A percentile compares a stretch with the other conserved stretches of the same genome.
Conservation (phyloP, 371 early-diverging fungal species). For the Mycotypha africana region DNA sequence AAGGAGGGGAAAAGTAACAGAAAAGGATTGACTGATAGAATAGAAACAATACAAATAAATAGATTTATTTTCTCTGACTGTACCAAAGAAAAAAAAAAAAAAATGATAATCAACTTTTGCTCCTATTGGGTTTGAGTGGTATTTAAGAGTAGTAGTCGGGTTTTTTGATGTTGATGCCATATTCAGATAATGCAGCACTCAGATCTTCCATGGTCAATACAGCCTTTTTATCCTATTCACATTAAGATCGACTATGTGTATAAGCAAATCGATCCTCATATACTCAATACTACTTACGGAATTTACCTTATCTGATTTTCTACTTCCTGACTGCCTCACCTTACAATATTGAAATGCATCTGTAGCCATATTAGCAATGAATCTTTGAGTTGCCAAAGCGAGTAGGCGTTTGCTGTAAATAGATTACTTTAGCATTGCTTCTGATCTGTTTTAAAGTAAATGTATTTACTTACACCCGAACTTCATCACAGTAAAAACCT, state of each 20-base stretch:
- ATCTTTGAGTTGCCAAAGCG: slow-evolving; percentile 93
- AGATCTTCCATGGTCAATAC: slow-evolving; percentile 91
- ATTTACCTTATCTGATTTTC: slow-evolving; percentile 24
- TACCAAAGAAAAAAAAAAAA: no score
- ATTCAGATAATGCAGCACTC: slow-evolving; percentile 81
- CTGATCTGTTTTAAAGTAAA: no score
- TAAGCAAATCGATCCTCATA: not conserved
- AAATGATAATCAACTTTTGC: no score
- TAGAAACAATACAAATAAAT: no score
- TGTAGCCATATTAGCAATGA: slow-evolving; percentile 88
- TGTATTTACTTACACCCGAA: slow-evolving; percentile 60
- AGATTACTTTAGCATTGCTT: no score
- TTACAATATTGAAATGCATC: slow-evolving; percentile 93
- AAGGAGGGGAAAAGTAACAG: no score
- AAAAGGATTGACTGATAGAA: no score
- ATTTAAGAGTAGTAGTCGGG: slow-evolving; percentile 95
- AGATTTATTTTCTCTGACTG: no score
- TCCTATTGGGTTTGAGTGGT: no score
- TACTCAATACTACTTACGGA: not conserved
- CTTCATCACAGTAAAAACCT: slow-evolving; percentile 90
- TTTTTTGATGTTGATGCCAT: slow-evolving; percentile 90
- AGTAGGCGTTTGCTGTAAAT: slow-evolving; percentile 72
- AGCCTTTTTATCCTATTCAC: slow-evolving; percentile 64
- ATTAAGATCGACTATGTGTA: not conserved
- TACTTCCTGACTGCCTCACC: slow-evolving; percentile 67